phyloP scores from a whole-genome alignment of 345 rosid genomes.

The Euclidium syriacum region DNA sequence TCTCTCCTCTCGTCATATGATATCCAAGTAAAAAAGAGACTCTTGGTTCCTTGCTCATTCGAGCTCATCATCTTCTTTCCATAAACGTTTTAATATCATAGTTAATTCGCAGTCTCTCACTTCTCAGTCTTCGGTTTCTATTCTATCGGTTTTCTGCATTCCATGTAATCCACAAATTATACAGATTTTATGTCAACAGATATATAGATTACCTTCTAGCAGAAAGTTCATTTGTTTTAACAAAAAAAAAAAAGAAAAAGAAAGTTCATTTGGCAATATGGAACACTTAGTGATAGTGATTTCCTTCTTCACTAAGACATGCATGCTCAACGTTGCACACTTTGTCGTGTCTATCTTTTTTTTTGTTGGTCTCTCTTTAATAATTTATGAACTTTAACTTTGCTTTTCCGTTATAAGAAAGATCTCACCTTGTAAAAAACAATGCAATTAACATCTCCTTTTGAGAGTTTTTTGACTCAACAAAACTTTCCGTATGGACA shows the following conservation, averaged over 20 bases:
- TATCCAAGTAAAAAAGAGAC: too few species aligned
- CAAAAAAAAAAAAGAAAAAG: background rate
- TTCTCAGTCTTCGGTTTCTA: too few species aligned
- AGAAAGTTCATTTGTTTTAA: slow-evolving; percentile 15
- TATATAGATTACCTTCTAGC: slow-evolving; percentile 1
- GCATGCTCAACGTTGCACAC: slow-evolving; percentile 14
- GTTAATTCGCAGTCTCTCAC: too few species aligned
- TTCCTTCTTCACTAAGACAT: slow-evolving; percentile 37
- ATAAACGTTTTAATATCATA: too few species aligned
- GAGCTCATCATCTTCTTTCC: too few species aligned
- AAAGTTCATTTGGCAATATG: background rate
- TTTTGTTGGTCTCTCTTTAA: slow-evolving; percentile 18
- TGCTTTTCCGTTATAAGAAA: slow-evolving; percentile 12
- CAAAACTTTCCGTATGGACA: slow-evolving; percentile 3
- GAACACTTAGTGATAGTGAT: slow-evolving; percentile 23
- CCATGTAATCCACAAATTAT: background rate
- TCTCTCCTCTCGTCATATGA: too few species aligned
- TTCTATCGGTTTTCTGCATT: too few species aligned
- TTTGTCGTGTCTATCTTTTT: slow-evolving; percentile 1
- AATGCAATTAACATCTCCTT: slow-evolving; percentile 12
- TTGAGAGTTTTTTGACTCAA: slow-evolving; percentile 15
- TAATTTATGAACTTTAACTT: slow-evolving; percentile 27
- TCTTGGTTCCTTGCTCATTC: too few species aligned
- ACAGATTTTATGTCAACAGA: background rate
- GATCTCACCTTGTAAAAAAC: slow-evolving; percentile 4